Evolutionary conservation across 768 basidiomycete species (phyloP), one percentile per base, ranked within the genome.

Genomic region (Phaeotremella skinneri): DNA sequence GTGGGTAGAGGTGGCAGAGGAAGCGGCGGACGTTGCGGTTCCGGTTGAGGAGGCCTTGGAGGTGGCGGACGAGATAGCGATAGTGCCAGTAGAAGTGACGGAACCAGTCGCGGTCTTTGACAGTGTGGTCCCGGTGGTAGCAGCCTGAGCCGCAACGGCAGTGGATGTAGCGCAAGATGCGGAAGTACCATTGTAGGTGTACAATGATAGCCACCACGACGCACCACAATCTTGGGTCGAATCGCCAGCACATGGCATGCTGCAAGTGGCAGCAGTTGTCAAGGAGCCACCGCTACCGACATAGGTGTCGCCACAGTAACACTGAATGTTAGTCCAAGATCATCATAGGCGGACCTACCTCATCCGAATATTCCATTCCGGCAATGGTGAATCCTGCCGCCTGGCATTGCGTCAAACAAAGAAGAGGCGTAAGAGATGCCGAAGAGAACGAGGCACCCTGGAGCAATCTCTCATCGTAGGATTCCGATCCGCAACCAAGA

Each of bases 271-370:
- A 32, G 61, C 70, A 51, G 60, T 52, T 21, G 53, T 59, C 20
- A 53, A 30, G 14, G 56, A 63, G 37, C 73, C 71, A 29, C 73
- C 70, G 37, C 32, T 54, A 1, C 74, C 74, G 20, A 55, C 54
- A 32, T 72, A 69, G n/a, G 20, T 48, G 63, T 73, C 64, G 26
- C 68, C 76, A 52, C 77, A 78, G 57, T 73, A 78, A 56, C 77
- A 78, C 71, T 76, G 42, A 5, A 11, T 26, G 20, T 21, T 31
- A 21, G 47, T 49, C 48, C 9, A 54, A 27, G 30, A 27, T 11
- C 7, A 20, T 34, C 26, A 30, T n/a, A 6, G 34, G 37, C 11
- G 56, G 52, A 59, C 73, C 58, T 55, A 73, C 73, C 64, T 76
- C 75, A 31, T 73, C 68, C 16, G 59, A 63, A 56, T 65, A 75